Evolutionary conservation across 805 yeast species (phyloP), one percentile per base, ranked within the genome.

Genomic region (Lipomyces mesembrius): DNA sequence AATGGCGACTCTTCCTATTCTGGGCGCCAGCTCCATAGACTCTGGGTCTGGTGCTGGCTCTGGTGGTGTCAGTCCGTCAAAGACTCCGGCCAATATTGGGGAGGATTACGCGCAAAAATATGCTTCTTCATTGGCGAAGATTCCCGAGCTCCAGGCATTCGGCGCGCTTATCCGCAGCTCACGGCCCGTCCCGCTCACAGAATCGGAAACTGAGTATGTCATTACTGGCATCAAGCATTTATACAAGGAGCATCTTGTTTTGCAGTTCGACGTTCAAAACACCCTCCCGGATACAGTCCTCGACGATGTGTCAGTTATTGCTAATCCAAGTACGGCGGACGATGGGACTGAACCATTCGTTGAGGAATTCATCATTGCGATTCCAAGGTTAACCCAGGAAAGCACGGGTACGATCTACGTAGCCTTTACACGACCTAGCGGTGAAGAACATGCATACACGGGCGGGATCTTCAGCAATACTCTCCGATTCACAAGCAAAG

Each of bases 121-220:
- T 75, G 84, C 89, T 11, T 87, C 87, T 68, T 93, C 86, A 75
- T 82, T 94, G 74, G 79, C 87, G 4, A 82, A 85, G 29, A 85
- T 92, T 67, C 88, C 92, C 29, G 95, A 92, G 75, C 83, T 93
- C 74, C 83, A 86, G 22, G 81, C 80, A 2, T 92, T 88, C 75
- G 98, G 98, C 69, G 78, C 84, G 49, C 82, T 92, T 69, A 81
- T 92, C 68, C 92, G 89, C 79, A 85, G 93, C 8, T 87, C 96
- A 1, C 76, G 80, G 49, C 78, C 82, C 46, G 81, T 86, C 64
- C 86, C 88, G 71, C 85, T 94, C 74, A 93, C 98, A 27, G 99
- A 95, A 77, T 83, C 85, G 67, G 98, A 93, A 77, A 92, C 96
- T 68, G 99, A 95, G 79, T 92, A 92, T 77, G 93, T 92, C 56